phyloP scores from a whole-genome alignment of 1,139 yeast genomes.

The Spathaspora sp. region DNA sequence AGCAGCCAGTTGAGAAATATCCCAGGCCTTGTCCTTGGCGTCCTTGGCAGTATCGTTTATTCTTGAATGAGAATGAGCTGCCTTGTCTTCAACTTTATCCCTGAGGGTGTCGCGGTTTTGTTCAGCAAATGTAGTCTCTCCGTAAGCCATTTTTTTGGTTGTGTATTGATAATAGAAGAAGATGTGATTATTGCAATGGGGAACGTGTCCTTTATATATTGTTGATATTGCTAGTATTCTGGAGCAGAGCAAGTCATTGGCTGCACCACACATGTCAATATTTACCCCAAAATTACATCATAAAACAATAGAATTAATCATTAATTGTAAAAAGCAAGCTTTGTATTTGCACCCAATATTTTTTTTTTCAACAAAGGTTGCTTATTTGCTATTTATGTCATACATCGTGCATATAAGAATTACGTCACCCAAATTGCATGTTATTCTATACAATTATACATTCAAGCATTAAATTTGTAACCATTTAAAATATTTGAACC shows the following conservation, averaged over 20 bases:
- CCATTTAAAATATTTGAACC: slow-evolving; percentile 76
- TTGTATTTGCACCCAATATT: neutral
- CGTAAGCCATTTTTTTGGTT: neutral
- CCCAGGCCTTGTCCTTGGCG: neutral
- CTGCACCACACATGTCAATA: neutral
- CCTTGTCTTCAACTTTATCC: neutral
- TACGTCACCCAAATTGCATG: neutral
- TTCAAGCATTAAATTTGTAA: slow-evolving; percentile 30
- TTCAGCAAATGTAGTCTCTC: neutral
- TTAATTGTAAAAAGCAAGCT: neutral
- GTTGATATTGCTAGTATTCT: neutral
- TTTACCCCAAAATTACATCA: neutral
- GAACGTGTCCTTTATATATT: neutral
- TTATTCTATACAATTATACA: neutral
- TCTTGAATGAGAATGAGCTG: neutral
- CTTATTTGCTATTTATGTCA: neutral
- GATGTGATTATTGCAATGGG: neutral
- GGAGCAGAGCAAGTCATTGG: neutral
- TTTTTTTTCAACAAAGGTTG: neutral
- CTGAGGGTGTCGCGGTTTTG: neutral
- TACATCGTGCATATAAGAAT: neutral
- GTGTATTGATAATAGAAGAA: neutral
- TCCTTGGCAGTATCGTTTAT: neutral
- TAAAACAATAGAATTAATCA: neutral
- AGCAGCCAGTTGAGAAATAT: neutral